A percentile compares a stretch with the other conserved stretches of the same genome.
phyloP scores from a whole-genome alignment of 1,284 basidiomycete species.

The Cutaneotrichosporon cutaneum region DNA sequence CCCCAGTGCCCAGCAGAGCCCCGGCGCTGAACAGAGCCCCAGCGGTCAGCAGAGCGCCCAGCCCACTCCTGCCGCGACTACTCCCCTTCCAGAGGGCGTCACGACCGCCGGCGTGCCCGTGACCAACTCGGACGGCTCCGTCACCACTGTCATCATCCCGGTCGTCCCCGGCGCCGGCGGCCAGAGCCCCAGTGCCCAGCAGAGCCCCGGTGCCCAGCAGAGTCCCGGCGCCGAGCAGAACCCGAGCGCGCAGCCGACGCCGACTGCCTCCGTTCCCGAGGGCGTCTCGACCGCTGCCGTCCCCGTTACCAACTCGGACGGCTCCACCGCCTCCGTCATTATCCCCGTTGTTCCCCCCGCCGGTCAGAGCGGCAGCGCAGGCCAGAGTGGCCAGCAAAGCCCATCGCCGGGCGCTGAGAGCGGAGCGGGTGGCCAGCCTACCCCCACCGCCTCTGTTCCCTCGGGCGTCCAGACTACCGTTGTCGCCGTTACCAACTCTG shows the following conservation, averaged over 20 bases:
- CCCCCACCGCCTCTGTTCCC: not conserved
- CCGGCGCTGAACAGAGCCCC: not conserved
- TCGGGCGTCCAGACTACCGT: not conserved
- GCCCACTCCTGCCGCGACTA: not conserved
- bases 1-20: not conserved
- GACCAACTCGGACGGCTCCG: not conserved
- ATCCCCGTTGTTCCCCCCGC: not conserved
- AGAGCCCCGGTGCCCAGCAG: no score
- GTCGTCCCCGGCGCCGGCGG: not conserved
- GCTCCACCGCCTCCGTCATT: not conserved
- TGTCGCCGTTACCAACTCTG: not conserved
- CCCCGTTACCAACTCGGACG: constrained; percentile 1
- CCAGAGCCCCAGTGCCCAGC: not conserved
- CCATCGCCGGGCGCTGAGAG: no score
- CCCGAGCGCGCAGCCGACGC: not conserved
- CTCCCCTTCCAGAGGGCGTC: not conserved
- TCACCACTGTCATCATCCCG: not conserved
- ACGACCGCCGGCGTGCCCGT: not conserved
- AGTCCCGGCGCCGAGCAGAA: no score
- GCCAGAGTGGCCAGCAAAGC: not conserved
- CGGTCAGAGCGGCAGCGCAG: not conserved
- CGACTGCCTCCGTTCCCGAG: not conserved
- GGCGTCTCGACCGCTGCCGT: not conserved
- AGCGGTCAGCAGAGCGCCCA: not conserved
- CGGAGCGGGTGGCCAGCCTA: not conserved